These are phyloP conservation scores for Apiospora hydei DNA, from an alignment of 2,329 filamentous ascomycete genomes.

Conservation along the genomic window DNA sequence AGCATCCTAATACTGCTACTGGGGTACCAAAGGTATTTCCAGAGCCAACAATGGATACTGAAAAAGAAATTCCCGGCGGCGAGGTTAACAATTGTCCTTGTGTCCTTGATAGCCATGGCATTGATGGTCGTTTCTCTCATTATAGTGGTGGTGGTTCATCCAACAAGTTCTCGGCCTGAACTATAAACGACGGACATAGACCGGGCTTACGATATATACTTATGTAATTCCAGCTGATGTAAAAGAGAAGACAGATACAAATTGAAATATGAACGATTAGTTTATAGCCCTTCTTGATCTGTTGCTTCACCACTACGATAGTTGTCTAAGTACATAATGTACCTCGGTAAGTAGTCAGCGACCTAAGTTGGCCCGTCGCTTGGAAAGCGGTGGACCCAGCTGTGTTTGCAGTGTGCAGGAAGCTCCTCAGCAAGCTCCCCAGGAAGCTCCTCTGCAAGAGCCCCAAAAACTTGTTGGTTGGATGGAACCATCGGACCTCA, in stretches of 20 bases:
- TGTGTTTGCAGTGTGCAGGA: background rate
- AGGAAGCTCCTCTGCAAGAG: background rate
- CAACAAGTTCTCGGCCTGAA: constrained; percentile 27
- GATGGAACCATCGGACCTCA: background rate
- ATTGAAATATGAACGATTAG: background rate
- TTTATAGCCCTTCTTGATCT: background rate
- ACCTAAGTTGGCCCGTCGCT: no score
- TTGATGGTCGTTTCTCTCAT: constrained; percentile 68
- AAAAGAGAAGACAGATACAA: background rate
- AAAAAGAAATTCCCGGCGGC: constrained; percentile 81
- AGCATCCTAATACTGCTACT: constrained; percentile 77
- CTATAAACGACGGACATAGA: background rate
- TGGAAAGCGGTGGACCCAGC: background rate
- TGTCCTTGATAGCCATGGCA: constrained; percentile 69
- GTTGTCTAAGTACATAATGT: background rate
- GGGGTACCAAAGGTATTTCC: constrained; percentile 81
- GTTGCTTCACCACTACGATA: no score
- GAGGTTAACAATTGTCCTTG: constrained; percentile 75
- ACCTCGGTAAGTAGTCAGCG: background rate
- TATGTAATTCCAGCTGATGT: background rate
- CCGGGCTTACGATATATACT: background rate
- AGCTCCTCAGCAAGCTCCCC: background rate
- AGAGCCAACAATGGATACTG: constrained; percentile 81
- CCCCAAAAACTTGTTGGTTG: background rate
- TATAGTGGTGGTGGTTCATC: constrained; percentile 65